Evolutionary conservation across 805 yeast genomes (phyloP).

Genomic region (Soucietia sequanensis): DNA sequence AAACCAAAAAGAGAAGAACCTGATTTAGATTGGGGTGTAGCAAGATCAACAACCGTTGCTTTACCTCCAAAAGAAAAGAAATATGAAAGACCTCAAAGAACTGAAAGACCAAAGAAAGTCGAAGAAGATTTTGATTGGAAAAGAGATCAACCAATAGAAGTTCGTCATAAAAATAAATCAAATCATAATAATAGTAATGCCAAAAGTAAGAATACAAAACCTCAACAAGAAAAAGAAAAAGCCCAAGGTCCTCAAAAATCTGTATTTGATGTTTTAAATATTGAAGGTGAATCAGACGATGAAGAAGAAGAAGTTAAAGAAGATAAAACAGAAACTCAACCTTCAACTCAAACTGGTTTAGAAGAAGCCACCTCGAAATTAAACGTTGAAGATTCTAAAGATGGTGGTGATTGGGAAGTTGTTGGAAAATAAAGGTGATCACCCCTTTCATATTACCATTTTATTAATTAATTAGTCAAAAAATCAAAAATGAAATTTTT

Average conservation of each 20-base stretch:
- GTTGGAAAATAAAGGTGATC: slow-evolving; percentile 32
- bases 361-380: slow-evolving; percentile 26
- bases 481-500: too few species aligned
- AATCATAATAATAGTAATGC: slow-evolving; percentile 1
- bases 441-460: too few species aligned
- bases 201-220: slow-evolving; percentile 6
- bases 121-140: slow-evolving; percentile 37
- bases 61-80: slow-evolving; percentile 24
- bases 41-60: slow-evolving; percentile 26
- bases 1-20: slow-evolving; percentile 18
- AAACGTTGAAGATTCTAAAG: slow-evolving; percentile 20
- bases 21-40: slow-evolving; percentile 27
- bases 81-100: slow-evolving; percentile 15
- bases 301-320: slow-evolving; percentile 13
- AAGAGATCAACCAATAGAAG: slow-evolving; percentile 34
- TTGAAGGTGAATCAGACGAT: slow-evolving; percentile 32
- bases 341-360: too few species aligned
- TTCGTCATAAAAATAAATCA: slow-evolving; percentile 10
- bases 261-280: slow-evolving; percentile 29
- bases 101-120: slow-evolving; percentile 25
- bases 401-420: slow-evolving; percentile 36
- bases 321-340: slow-evolving; percentile 10
- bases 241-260: slow-evolving; percentile 34
- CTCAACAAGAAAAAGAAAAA: slow-evolving; percentile 16
- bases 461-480: too few species aligned